Conservation (phyloP, 164 flowering plant genomes). For the Magnolia officinalis region DNA sequence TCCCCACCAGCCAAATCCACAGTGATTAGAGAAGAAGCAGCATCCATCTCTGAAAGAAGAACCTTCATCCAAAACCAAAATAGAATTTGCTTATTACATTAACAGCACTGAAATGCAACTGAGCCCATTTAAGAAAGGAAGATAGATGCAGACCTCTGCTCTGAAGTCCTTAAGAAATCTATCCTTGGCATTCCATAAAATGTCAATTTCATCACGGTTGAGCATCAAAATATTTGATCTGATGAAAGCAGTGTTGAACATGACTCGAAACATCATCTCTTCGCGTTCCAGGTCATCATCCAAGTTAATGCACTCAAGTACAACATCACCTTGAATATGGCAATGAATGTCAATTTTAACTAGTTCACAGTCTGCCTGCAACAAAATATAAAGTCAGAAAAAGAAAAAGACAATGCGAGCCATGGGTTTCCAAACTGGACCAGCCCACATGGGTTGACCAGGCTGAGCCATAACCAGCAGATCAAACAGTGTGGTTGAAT, state of each 20-base stretch:
- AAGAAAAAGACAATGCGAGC: neutral
- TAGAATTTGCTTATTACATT: slow-evolving; percentile 4
- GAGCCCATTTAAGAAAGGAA: neutral
- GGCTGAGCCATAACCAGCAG: neutral
- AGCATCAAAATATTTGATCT: slow-evolving; percentile 89
- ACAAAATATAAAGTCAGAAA: slow-evolving; percentile 10
- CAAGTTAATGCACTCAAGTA: slow-evolving; percentile 78
- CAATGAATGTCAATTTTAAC: slow-evolving; percentile 87
- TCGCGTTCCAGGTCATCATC: slow-evolving; percentile 67
- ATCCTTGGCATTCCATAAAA: slow-evolving; percentile 72
- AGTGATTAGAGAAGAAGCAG: slow-evolving; percentile 41
- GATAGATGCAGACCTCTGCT: slow-evolving; percentile 64
- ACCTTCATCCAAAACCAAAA: slow-evolving; percentile 29
- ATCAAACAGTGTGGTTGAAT: neutral
- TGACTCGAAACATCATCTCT: slow-evolving; percentile 74
- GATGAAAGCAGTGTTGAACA: slow-evolving; percentile 92
- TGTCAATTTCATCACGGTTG: slow-evolving; percentile 82
- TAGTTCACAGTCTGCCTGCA: slow-evolving; percentile 83
- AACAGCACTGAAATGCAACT: neutral
- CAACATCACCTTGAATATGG: slow-evolving; percentile 91
- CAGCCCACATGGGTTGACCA: neutral
- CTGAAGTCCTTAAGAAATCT: slow-evolving; percentile 79
- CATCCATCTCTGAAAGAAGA: slow-evolving; percentile 90
- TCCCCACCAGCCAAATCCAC: slow-evolving; percentile 48
- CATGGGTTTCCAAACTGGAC: neutral